Conservation (phyloP, 2,329 filamentous ascomycete species). For the Sporothrix curviconia region DNA sequence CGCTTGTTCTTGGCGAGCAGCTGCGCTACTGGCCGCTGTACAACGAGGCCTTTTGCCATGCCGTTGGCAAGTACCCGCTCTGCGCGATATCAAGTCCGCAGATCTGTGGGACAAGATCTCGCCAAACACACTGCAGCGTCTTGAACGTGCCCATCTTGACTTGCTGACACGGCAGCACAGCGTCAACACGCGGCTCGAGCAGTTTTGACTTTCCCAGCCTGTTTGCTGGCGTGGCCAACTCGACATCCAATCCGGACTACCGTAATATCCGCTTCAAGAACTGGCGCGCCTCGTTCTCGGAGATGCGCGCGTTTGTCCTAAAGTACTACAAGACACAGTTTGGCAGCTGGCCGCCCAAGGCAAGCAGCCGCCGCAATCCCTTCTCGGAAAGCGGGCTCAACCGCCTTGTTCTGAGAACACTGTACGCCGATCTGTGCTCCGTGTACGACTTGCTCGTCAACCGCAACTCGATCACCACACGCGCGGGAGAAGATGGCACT, state of each 20-base stretch:
- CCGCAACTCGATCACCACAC: conserved; percentile 67
- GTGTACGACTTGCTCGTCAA: conserved; percentile 88
- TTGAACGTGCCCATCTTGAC: conserved; percentile 77
- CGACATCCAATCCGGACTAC: conserved; percentile 68
- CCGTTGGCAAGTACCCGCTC: conserved; percentile 76
- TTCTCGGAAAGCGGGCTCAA: conserved; percentile 84
- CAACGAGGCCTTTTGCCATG: conserved; percentile 86
- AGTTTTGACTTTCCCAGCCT: conserved; percentile 89
- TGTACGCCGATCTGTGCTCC: conserved; percentile 80
- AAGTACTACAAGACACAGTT: conserved; percentile 56
- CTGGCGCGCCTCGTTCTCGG: conserved; percentile 70
- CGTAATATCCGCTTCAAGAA: conserved; percentile 74
- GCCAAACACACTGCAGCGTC: conserved; percentile 63
- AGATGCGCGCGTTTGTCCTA: conserved; percentile 67
- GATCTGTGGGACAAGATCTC: conserved; percentile 67
- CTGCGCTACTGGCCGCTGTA: conserved; percentile 79
- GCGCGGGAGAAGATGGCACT: conserved; percentile 55
- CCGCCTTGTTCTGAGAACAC: conserved; percentile 67
- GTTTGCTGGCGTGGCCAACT: conserved; percentile 82
- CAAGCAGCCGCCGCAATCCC: conserved; percentile 83
- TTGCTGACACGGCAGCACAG: conserved; percentile 65
- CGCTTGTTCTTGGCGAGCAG: conserved; percentile 78
- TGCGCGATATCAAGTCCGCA: conserved; percentile 54
- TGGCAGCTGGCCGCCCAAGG: conserved; percentile 81
- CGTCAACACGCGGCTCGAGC: conserved; percentile 66